Evolutionary conservation across 495 filamentous ascomycete genomes (phyloP).

Genomic region (Tirmania nivea): DNA sequence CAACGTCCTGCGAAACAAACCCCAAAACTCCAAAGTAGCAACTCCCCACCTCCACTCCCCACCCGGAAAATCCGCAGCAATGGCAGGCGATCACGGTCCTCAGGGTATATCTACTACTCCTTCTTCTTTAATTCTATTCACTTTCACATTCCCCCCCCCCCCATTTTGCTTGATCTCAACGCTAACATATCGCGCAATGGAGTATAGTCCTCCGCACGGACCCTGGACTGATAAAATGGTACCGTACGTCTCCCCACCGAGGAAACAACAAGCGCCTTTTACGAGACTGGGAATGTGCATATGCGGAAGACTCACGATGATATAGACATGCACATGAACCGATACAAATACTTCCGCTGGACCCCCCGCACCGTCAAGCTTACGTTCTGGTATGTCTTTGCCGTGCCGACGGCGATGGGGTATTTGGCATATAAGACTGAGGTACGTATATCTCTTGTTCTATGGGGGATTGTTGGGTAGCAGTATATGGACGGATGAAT

Average conservation of each 20-base stretch:
- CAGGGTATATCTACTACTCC: neutral
- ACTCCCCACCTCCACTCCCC: no score
- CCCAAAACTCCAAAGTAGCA: no score
- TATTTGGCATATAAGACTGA: slow-evolving; percentile 56
- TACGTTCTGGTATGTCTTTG: slow-evolving; percentile 47
- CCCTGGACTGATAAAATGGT: slow-evolving; percentile 56
- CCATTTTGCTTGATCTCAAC: neutral
- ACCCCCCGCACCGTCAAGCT: slow-evolving; percentile 59
- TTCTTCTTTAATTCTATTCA: neutral
- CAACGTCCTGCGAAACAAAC: no score
- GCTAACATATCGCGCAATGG: neutral
- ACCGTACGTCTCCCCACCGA: slow-evolving; percentile 32
- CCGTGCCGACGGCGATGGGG: slow-evolving; percentile 45
- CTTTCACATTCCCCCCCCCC: neutral
- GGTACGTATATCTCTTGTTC: slow-evolving; percentile 24
- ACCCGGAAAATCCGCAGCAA: neutral
- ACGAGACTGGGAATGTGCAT: neutral
- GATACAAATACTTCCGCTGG: slow-evolving; percentile 91
- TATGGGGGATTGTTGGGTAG: neutral
- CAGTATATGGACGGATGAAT: neutral
- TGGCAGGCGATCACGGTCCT: neutral
- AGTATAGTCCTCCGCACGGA: slow-evolving; percentile 41
- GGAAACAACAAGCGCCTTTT: neutral
- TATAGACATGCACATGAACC: slow-evolving; percentile 62
- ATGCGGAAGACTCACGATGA: neutral